These are phyloP conservation scores for Penicillium simplicissimum DNA, from an alignment of 495 filamentous ascomycete species.

Conservation along the genomic window DNA sequence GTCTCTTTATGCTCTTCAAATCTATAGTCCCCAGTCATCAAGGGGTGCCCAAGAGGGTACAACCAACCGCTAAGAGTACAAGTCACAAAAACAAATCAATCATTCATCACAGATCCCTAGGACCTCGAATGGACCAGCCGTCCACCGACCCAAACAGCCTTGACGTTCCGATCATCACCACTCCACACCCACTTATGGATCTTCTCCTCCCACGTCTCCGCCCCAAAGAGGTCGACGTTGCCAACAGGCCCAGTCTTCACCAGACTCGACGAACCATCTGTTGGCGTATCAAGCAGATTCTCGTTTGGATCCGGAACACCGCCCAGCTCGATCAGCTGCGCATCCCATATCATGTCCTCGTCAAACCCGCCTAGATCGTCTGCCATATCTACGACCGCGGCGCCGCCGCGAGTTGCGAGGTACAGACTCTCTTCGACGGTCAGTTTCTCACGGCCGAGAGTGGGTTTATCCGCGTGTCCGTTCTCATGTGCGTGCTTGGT, in stretches of 20 bases:
- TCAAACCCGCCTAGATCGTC: conserved; percentile 73
- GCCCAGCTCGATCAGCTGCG: conserved; percentile 72
- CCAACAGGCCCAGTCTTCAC: conserved; percentile 23
- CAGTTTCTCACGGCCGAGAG: conserved; percentile 52
- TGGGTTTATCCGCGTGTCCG: conserved; percentile 13
- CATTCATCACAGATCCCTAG: background rate
- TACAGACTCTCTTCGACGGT: conserved; percentile 86
- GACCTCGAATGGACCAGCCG: conserved; percentile 62
- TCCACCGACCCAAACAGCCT: conserved; percentile 70
- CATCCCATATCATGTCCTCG: conserved; percentile 88
- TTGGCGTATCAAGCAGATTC: conserved; percentile 13
- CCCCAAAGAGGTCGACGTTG: conserved; percentile 76
- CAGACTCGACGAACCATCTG: conserved; percentile 6
- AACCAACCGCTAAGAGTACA: conserved; percentile 4
- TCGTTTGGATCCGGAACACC: conserved; percentile 8
- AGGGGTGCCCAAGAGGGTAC: conserved; percentile 5
- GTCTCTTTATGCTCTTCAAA: conserved; percentile 3
- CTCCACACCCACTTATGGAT: conserved; percentile 91
- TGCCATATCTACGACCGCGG: conserved; percentile 70
- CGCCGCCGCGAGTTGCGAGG: conserved; percentile 79
- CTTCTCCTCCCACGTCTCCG: conserved; percentile 75
- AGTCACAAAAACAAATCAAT: background rate
- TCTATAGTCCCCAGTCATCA: conserved; percentile 1
- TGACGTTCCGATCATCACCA: conserved; percentile 84
- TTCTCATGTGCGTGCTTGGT: background rate